Evolutionary conservation across 805 yeast genomes (phyloP).

Genomic region (Wickerhamiella hasegawae): DNA sequence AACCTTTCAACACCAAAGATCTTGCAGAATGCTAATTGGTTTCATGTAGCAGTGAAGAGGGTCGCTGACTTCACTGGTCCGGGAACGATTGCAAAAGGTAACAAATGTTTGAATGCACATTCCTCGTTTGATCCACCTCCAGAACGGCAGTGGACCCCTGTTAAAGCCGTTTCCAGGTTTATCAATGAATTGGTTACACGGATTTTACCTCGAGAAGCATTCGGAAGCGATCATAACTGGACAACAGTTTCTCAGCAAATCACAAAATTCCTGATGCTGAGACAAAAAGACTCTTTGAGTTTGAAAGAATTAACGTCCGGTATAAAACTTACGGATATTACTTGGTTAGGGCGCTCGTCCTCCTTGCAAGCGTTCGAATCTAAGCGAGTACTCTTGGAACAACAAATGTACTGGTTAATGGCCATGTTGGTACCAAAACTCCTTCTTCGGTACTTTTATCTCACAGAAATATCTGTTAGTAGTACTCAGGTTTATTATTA

Average conservation of each 20-base stretch:
- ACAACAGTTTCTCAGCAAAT: conserved; percentile 25
- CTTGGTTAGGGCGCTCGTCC: conserved; percentile 31
- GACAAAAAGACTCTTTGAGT: conserved; percentile 24
- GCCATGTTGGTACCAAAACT: conserved; percentile 22
- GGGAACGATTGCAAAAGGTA: no score
- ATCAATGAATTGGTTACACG: not conserved
- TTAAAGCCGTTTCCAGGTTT: not conserved
- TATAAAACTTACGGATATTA: conserved; percentile 29
- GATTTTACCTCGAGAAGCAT: not conserved
- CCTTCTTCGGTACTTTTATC: not conserved
- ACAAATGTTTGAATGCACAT: no score
- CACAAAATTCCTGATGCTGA: conserved; percentile 24
- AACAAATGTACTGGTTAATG: conserved; percentile 47
- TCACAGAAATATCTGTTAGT: not conserved
- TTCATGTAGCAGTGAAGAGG: no score
- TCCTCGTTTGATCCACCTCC: no score
- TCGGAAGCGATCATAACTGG: conserved; percentile 37
- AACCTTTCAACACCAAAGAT: no score
- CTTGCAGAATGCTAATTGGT: no score
- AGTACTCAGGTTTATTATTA: conserved; percentile 6
- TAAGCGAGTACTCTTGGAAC: conserved; percentile 24
- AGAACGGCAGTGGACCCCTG: not conserved
- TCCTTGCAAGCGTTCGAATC: not conserved
- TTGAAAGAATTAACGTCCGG: conserved; percentile 22
- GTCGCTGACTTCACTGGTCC: no score